These are phyloP conservation scores for Trichoderma aggressivum DNA, from an alignment of 2,329 filamentous ascomycete genomes.

Conservation along the genomic window DNA sequence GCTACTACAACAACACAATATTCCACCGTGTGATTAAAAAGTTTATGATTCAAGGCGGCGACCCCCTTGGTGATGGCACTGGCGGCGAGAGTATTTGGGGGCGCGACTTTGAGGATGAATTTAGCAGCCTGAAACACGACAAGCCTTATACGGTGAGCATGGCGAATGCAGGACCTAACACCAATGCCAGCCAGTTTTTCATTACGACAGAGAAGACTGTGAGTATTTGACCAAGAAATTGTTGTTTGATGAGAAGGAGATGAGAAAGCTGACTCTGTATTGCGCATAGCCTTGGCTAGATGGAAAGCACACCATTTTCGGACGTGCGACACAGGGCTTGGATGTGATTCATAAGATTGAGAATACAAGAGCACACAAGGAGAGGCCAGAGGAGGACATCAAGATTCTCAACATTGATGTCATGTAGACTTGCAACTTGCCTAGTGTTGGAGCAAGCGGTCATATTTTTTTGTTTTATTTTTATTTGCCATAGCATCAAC, in stretches of 20 bases:
- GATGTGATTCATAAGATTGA: slow-evolving; percentile 97
- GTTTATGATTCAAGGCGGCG: slow-evolving; percentile 98
- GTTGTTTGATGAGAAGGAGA: neutral
- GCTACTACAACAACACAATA: slow-evolving; percentile 96
- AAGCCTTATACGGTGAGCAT: slow-evolving; percentile 96
- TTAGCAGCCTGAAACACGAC: slow-evolving; percentile 86
- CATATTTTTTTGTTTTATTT: neutral
- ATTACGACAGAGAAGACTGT: slow-evolving; percentile 96
- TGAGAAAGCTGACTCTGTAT: neutral
- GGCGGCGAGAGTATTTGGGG: slow-evolving; percentile 91
- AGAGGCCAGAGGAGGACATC: slow-evolving; percentile 95
- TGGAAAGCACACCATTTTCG: slow-evolving; percentile 94
- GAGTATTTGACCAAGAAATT: slow-evolving; percentile 35
- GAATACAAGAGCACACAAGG: slow-evolving; percentile 78
- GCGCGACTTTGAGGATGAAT: slow-evolving; percentile 92
- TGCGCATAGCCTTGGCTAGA: slow-evolving; percentile 75
- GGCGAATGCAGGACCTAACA: slow-evolving; percentile 95
- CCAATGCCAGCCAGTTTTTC: slow-evolving; percentile 96
- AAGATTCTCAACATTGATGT: slow-evolving; percentile 89
- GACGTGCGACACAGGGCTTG: slow-evolving; percentile 80
- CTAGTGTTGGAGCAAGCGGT: neutral
- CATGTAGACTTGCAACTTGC: slow-evolving; percentile 34
- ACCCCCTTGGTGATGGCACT: slow-evolving; percentile 86
- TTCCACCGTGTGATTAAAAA: slow-evolving; percentile 97
- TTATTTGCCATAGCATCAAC: neutral